phyloP scores from a whole-genome alignment of 371 early-diverging fungal genomes.

The Agmasoma carcini region DNA sequence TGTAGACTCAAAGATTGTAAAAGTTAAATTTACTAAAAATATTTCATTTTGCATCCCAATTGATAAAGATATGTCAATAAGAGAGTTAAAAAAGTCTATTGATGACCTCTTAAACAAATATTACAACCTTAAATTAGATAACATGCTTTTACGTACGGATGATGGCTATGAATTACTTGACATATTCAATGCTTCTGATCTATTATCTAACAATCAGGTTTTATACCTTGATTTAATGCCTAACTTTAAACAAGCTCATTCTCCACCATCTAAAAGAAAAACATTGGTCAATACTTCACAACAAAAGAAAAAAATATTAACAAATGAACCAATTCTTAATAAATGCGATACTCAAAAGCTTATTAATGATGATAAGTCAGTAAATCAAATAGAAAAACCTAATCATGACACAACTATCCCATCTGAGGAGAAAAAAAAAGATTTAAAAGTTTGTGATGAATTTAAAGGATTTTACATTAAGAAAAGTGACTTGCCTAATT shows the following conservation, averaged over 20 bases:
- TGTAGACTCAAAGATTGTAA: background rate
- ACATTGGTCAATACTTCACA: background rate
- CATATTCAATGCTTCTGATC: background rate
- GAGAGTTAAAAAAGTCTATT: background rate
- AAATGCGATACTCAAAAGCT: background rate
- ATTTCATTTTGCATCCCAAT: slow-evolving; percentile 9
- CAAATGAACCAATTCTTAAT: background rate
- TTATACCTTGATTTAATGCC: background rate
- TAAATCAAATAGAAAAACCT: background rate
- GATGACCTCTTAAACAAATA: background rate
- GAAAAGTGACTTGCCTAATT: too few species aligned
- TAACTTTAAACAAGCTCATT: background rate
- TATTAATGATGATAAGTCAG: background rate
- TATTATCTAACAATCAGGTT: slow-evolving; percentile 6
- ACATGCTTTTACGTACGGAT: background rate
- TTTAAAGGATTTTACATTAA: too few species aligned
- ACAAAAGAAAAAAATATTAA: background rate
- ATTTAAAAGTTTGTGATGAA: too few species aligned
- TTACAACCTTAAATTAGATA: background rate
- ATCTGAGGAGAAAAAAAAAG: too few species aligned
- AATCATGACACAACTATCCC: too few species aligned
- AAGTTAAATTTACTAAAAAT: background rate
- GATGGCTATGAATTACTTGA: slow-evolving; percentile 23
- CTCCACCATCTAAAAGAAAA: background rate
- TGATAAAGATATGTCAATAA: background rate